These are phyloP conservation scores for Oryza officinalis DNA, from an alignment of 176 grass and related monocot species.

Conservation along the genomic window DNA sequence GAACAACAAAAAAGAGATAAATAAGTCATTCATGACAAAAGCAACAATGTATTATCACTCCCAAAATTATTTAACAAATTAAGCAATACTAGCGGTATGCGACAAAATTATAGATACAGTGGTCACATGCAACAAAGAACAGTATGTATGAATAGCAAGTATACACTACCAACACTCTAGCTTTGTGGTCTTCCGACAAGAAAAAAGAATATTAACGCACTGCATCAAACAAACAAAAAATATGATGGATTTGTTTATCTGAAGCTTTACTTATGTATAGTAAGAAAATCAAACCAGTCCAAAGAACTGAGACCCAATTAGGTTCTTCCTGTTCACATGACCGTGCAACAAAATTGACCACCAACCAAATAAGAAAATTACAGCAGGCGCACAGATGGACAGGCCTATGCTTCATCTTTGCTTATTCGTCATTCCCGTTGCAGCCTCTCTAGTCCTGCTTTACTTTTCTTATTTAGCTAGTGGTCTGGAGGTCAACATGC, in stretches of 20 bases:
- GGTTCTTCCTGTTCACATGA: no score
- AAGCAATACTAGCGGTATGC: neutral
- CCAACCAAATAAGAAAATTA: no score
- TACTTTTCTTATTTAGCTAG: no score
- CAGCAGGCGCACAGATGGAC: no score
- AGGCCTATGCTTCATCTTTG: no score
- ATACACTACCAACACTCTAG: conserved; percentile 12
- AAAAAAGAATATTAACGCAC: neutral
- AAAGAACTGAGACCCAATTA: neutral
- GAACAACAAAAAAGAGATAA: neutral
- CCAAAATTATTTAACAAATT: conserved; percentile 16
- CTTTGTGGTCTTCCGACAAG: neutral
- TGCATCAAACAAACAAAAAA: neutral
- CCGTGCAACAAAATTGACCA: no score
- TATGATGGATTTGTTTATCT: neutral
- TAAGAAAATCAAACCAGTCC: neutral
- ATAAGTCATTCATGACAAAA: neutral
- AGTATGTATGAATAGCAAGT: neutral
- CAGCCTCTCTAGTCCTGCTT: no score
- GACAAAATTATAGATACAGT: neutral
- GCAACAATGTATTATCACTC: neutral
- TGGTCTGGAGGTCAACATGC: no score
- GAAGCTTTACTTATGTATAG: neutral
- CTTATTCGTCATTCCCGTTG: no score
- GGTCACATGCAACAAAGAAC: conserved; percentile 4